Evolutionary conservation across 331 rosid genomes (phyloP).

Genomic region (Acacia pycnantha): DNA sequence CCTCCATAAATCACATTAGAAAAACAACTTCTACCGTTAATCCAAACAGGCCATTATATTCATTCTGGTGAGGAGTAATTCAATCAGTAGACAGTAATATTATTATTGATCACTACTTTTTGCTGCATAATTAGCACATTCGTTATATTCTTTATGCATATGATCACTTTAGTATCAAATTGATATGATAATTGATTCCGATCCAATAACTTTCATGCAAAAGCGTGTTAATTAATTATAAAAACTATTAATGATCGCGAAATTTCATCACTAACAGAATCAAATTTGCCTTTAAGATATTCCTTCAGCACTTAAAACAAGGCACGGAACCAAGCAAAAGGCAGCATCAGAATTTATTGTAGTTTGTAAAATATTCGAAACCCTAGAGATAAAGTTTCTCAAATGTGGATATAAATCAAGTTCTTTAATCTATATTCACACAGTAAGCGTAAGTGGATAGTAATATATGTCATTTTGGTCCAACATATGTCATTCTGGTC

Average conservation of each 20-base stretch:
- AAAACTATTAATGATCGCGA: background rate
- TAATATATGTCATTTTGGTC: too few relatives aligned
- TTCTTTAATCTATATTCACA: background rate
- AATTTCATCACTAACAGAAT: background rate
- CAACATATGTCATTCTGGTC: too few relatives aligned
- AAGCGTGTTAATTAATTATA: background rate
- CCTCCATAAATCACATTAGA: too few relatives aligned
- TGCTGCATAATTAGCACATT: background rate
- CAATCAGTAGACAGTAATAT: background rate
- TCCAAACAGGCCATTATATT: too few relatives aligned
- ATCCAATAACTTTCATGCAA: constrained; percentile 3
- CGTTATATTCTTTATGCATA: background rate
- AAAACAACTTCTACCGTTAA: too few relatives aligned
- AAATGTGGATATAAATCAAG: background rate
- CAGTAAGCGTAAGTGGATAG: background rate
- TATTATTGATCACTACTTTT: background rate
- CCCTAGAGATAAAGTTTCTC: background rate
- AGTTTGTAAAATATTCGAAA: background rate
- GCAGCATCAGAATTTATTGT: background rate
- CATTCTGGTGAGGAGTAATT: background rate
- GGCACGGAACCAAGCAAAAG: constrained; percentile 8
- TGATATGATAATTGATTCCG: background rate
- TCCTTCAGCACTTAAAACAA: background rate
- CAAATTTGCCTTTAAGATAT: constrained; percentile 4
- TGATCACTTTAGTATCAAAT: background rate